Evolutionary conservation across 306 rosid genomes (phyloP).

Genomic region (Vigna angularis): DNA sequence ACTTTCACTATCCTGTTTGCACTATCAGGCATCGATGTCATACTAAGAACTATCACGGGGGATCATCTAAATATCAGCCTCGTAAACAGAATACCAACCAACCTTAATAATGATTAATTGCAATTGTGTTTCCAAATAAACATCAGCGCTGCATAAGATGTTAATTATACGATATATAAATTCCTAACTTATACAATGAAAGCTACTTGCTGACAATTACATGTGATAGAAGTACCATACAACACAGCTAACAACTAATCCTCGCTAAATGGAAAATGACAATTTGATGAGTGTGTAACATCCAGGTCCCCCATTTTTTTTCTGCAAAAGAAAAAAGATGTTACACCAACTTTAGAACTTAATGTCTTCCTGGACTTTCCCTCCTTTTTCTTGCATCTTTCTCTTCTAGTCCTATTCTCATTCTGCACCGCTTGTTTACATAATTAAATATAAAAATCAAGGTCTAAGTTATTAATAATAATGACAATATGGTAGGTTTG

Average conservation of each 20-base stretch:
- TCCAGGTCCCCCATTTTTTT: constrained; percentile 15
- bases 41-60: neutral
- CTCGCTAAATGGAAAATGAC: constrained; percentile 35
- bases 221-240: constrained; percentile 22
- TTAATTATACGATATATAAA: constrained; percentile 30
- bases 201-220: constrained; percentile 31
- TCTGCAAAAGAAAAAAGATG: constrained; percentile 20
- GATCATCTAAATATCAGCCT: constrained; percentile 4
- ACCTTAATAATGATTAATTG: constrained; percentile 3
- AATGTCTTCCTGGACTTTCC: constrained; percentile 89
- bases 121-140: constrained; percentile 38
- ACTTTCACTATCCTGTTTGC: constrained; percentile 12
- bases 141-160: constrained; percentile 28
- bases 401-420: constrained; percentile 85
- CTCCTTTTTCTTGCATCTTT: constrained; percentile 88
- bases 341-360: constrained; percentile 63
- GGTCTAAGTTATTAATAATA: neutral
- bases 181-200: constrained; percentile 28
- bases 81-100: neutral
- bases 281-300: constrained; percentile 27
- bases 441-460: constrained; percentile 11
- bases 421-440: constrained; percentile 61
- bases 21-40: neutral
- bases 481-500: neutral
- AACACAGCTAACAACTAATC: constrained; percentile 30